These are phyloP conservation scores for Aspergillus persii DNA, from an alignment of 2,329 filamentous ascomycete species.

Conservation along the genomic window DNA sequence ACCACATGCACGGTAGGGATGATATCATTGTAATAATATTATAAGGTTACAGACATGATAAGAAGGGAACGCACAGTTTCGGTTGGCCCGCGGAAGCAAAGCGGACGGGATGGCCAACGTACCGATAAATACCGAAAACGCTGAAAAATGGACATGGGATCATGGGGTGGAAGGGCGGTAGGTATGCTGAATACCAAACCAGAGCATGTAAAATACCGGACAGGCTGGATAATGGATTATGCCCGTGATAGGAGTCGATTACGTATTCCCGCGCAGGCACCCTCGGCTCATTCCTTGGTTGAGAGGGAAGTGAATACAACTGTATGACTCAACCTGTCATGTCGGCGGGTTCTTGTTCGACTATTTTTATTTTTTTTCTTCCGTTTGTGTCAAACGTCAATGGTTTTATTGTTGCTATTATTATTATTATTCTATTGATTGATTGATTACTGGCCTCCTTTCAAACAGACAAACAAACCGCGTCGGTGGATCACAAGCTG, in stretches of 20 bases:
- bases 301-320: background rate
- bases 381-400: background rate
- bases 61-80: no score
- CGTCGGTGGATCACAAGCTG: slow-evolving; percentile 19
- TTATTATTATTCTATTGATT: no score
- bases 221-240: slow-evolving; percentile 7
- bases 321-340: background rate
- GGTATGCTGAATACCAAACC: slow-evolving; percentile 7
- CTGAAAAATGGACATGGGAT: no score
- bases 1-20: background rate
- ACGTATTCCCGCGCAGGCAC: background rate
- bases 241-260: background rate
- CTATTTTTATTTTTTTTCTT: background rate
- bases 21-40: background rate
- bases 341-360: background rate
- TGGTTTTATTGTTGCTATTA: no score
- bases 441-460: no score
- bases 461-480: background rate
- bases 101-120: background rate
- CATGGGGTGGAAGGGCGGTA: background rate
- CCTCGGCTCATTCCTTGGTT: background rate
- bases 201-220: no score
- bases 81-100: slow-evolving; percentile 3
- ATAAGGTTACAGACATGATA: background rate
- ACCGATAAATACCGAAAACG: background rate